These are phyloP conservation scores for Xylaria sp. DNA, from an alignment of 2,329 filamentous ascomycete species.

Conservation along the genomic window DNA sequence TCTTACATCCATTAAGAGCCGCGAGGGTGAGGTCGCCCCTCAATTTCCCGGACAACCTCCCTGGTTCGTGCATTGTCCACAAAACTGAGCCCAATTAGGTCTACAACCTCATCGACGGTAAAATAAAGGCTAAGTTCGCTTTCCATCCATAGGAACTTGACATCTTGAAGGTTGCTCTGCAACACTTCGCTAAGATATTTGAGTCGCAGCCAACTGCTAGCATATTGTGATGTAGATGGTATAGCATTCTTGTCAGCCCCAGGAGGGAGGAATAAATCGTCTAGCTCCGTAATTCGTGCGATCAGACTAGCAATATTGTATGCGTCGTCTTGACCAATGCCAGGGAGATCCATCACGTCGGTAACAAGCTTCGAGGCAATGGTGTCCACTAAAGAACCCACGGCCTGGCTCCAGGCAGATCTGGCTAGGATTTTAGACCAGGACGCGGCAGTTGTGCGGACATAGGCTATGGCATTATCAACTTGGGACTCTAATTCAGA, in stretches of 20 bases:
- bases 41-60: slow-evolving; percentile 69
- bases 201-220: slow-evolving; percentile 70
- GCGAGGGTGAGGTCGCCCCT: slow-evolving; percentile 59
- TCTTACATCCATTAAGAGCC: slow-evolving; percentile 15
- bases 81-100: slow-evolving; percentile 72
- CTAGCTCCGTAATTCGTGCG: slow-evolving; percentile 65
- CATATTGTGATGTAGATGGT: slow-evolving; percentile 69
- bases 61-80: slow-evolving; percentile 70
- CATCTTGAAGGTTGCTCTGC: slow-evolving; percentile 73
- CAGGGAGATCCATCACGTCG: slow-evolving; percentile 71
- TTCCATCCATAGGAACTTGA: slow-evolving; percentile 72
- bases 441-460: slow-evolving; percentile 63
- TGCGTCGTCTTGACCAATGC: slow-evolving; percentile 72
- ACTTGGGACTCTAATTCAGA: slow-evolving; percentile 55
- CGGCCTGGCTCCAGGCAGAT: slow-evolving; percentile 71
- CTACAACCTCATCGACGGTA: slow-evolving; percentile 68
- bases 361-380: slow-evolving; percentile 68
- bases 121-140: slow-evolving; percentile 74
- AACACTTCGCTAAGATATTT: slow-evolving; percentile 73
- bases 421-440: slow-evolving; percentile 70
- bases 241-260: slow-evolving; percentile 54
- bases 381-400: slow-evolving; percentile 69
- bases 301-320: slow-evolving; percentile 71
- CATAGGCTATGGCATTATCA: slow-evolving; percentile 63
- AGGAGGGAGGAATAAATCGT: slow-evolving; percentile 67